These are phyloP conservation scores for Phytophthora tentaculata DNA, from an alignment of 352 stramenopile genomes.

Conservation along the genomic window DNA sequence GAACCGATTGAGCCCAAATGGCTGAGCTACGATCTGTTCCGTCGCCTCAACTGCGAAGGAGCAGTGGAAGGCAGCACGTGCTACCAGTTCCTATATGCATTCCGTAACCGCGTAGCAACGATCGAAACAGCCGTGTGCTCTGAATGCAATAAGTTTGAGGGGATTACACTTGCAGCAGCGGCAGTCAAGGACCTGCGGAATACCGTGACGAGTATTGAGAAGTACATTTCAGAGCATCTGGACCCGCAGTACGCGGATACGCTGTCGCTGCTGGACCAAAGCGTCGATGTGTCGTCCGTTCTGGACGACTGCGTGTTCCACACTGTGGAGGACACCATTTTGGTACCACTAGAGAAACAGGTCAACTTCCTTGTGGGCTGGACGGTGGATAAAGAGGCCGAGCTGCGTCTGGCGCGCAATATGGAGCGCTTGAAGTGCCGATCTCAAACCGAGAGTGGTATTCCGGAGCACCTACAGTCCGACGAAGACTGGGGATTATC, in stretches of 20 bases:
- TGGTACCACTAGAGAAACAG: slow-evolving; percentile 76
- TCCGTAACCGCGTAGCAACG: slow-evolving; percentile 71
- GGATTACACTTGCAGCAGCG: slow-evolving; percentile 52
- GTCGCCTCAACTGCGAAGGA: slow-evolving; percentile 65
- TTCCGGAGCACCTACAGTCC: slow-evolving; percentile 76
- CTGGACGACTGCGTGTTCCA: slow-evolving; percentile 77
- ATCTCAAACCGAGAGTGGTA: slow-evolving; percentile 77
- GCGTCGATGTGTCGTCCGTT: slow-evolving; percentile 54
- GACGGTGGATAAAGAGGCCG: slow-evolving; percentile 64
- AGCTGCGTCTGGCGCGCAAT: slow-evolving; percentile 59
- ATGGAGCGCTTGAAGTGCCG: slow-evolving; percentile 71
- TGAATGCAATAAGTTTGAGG: slow-evolving; percentile 61
- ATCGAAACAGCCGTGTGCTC: slow-evolving; percentile 69
- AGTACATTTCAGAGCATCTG: slow-evolving; percentile 74
- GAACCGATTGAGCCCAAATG: slow-evolving; percentile 79
- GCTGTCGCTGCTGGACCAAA: slow-evolving; percentile 65
- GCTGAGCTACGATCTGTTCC: slow-evolving; percentile 79
- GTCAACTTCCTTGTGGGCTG: slow-evolving; percentile 73
- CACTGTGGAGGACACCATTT: slow-evolving; percentile 80
- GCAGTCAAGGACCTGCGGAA: slow-evolving; percentile 71
- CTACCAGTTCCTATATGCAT: slow-evolving; percentile 77
- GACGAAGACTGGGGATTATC: slow-evolving; percentile 82
- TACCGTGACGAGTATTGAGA: slow-evolving; percentile 78
- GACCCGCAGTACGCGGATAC: slow-evolving; percentile 71
- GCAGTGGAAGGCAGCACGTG: slow-evolving; percentile 78